Conservation (phyloP, 73 alveolate species). For the Diophrys sp. region DNA sequence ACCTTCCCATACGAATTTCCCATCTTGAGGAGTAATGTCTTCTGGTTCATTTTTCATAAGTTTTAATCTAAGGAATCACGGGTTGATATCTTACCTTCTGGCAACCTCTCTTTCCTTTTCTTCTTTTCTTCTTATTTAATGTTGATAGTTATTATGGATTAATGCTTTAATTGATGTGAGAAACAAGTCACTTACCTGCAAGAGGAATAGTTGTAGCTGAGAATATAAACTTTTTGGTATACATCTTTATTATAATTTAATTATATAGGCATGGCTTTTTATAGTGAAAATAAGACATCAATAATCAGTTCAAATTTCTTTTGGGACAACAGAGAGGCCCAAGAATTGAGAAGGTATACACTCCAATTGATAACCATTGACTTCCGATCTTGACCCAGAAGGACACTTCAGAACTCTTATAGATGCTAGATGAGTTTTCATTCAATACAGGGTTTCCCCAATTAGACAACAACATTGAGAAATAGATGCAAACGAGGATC, state of each 20-base stretch:
- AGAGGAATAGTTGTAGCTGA: conserved; percentile 11
- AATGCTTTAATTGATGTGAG: neutral
- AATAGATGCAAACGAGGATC: conserved; percentile 67
- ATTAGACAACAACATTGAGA: conserved; percentile 74
- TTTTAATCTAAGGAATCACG: neutral
- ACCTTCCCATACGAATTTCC: conserved; percentile 31
- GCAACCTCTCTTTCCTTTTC: conserved; percentile 38
- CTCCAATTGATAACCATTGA: conserved; percentile 33
- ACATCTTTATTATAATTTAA: no score
- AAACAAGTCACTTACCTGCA: conserved; percentile 17
- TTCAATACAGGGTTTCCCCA: conserved; percentile 80
- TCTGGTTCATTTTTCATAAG: conserved; percentile 19
- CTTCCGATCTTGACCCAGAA: conserved; percentile 50
- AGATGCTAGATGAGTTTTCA: conserved; percentile 16
- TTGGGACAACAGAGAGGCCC: conserved; percentile 52
- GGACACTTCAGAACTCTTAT: conserved; percentile 17
- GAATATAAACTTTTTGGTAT: conserved; percentile 6
- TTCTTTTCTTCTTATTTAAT: conserved; percentile 29
- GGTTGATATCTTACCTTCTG: conserved; percentile 22
- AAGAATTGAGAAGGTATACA: conserved; percentile 43
- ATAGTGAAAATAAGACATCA: neutral
- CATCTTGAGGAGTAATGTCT: conserved; percentile 53
- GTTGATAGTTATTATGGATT: conserved; percentile 1
- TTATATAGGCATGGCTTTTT: no score
- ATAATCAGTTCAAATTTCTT: conserved; percentile 36